phyloP scores from a whole-genome alignment of 1,139 yeast species.

The Geotrichum macrosporum region DNA sequence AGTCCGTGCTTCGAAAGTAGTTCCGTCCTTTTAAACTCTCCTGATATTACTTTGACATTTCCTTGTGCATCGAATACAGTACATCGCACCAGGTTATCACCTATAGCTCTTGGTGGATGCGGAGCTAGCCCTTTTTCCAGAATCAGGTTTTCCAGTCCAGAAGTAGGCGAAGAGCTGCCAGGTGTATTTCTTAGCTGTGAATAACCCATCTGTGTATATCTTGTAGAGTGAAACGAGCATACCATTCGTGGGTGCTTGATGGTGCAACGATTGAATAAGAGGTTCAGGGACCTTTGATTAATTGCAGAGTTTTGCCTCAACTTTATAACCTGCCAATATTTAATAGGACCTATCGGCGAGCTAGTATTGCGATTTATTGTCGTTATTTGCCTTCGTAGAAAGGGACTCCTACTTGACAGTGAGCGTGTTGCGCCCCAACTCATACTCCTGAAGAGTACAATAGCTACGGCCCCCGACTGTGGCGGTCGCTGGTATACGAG shows the following conservation, averaged over 20 bases:
- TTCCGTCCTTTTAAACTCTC: constrained; percentile 71
- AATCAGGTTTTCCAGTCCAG: constrained; percentile 2
- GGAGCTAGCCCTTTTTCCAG: constrained; percentile 14
- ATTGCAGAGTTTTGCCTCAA: no score
- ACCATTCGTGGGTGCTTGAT: background rate
- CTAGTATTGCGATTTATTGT: no score
- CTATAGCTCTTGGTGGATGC: constrained; percentile 28
- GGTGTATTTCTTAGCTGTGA: background rate
- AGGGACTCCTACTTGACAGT: no score
- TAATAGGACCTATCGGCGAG: no score
- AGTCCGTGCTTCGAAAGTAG: constrained; percentile 70
- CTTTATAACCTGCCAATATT: no score
- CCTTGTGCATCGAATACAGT: constrained; percentile 77
- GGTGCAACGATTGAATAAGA: no score
- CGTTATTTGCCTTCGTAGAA: no score
- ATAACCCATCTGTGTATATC: background rate
- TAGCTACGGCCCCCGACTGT: no score
- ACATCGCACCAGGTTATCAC: constrained; percentile 49
- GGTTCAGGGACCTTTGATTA: no score
- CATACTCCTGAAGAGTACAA: no score
- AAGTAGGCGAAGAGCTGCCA: background rate
- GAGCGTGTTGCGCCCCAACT: no score
- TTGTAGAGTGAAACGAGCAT: background rate
- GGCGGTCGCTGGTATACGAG: no score
- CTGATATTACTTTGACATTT: constrained; percentile 65